Percentiles rank a stretch among this genome's conserved stretches.
These are phyloP conservation scores for Simplicillium aogashimaense DNA, from an alignment of 2,329 filamentous ascomycete species.

Conservation along the genomic window DNA sequence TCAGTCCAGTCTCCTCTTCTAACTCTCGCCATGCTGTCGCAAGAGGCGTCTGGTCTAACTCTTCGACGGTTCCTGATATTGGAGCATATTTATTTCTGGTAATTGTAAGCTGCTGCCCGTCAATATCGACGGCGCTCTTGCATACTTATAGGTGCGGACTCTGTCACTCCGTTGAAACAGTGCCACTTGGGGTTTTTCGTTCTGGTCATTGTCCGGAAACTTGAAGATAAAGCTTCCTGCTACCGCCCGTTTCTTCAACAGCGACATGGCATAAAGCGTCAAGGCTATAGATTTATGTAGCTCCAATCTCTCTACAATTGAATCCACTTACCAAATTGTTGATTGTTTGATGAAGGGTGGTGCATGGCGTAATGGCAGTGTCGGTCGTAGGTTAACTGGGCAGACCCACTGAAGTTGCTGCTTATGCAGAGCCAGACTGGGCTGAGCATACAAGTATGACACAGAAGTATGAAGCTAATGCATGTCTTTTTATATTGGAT, in stretches of 20 bases:
- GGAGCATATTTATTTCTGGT: constrained; percentile 44
- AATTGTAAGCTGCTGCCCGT: background rate
- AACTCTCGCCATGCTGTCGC: constrained; percentile 54
- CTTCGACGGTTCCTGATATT: constrained; percentile 51
- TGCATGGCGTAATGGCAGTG: too few relatives aligned
- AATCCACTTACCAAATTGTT: too few relatives aligned
- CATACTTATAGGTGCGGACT: constrained; percentile 50
- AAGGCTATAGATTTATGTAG: background rate
- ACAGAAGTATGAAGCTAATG: too few relatives aligned
- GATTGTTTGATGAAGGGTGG: too few relatives aligned
- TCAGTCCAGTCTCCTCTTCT: constrained; percentile 50
- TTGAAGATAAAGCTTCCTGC: constrained; percentile 43
- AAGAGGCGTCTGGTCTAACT: constrained; percentile 38
- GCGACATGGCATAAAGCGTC: background rate
- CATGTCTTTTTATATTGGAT: too few relatives aligned
- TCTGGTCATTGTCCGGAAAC: constrained; percentile 21
- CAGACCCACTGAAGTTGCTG: too few relatives aligned
- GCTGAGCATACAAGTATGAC: too few relatives aligned
- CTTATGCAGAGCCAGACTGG: too few relatives aligned
- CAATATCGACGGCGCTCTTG: background rate
- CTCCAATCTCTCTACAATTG: too few relatives aligned
- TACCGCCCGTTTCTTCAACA: constrained; percentile 25
- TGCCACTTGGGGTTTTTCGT: constrained; percentile 38
- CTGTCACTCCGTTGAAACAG: constrained; percentile 52
- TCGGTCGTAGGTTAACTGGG: too few relatives aligned